A percentile compares a stretch with the other conserved stretches of the same genome.
Conservation (phyloP, 1,284 basidiomycete species). For the Erythrobasidium hasegawianum region DNA sequence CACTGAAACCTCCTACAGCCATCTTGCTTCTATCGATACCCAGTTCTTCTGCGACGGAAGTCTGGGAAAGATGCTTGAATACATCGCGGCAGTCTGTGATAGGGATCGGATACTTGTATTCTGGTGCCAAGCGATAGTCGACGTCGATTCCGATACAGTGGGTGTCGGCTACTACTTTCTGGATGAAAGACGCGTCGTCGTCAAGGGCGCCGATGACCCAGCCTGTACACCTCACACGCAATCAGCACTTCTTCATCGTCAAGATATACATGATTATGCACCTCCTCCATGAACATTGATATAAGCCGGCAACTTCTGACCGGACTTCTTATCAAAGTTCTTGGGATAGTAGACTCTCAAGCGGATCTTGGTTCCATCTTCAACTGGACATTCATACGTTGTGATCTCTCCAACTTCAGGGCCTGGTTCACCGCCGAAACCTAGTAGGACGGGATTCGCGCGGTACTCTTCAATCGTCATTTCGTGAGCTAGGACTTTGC, state of each 20-base stretch:
- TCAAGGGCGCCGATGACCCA: conserved; percentile 32
- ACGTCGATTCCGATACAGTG: conserved; percentile 30
- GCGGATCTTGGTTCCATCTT: conserved; percentile 15
- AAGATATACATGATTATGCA: no score
- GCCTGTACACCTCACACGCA: no score
- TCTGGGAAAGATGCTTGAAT: neutral
- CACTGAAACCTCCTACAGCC: conserved; percentile 33
- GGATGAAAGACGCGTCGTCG: conserved; percentile 33
- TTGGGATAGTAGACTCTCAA: conserved; percentile 26
- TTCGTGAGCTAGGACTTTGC: conserved; percentile 27
- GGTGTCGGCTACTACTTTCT: conserved; percentile 17
- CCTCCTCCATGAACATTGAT: conserved; percentile 32
- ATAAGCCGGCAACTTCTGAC: conserved; percentile 11
- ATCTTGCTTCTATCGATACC: conserved; percentile 22
- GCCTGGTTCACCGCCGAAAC: conserved; percentile 30
- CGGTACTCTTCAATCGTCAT: conserved; percentile 35
- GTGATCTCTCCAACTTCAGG: conserved; percentile 25
- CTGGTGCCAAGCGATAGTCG: conserved; percentile 29
- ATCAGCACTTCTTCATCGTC: no score
- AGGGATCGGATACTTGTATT: conserved; percentile 33
- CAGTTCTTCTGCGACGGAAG: neutral
- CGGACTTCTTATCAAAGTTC: neutral
- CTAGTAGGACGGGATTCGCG: conserved; percentile 26
- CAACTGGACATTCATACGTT: neutral
- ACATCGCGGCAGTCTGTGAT: conserved; percentile 33